These are phyloP conservation scores for Isabelozyma pseudorhagii DNA, from an alignment of 805 yeast genomes.

Conservation along the genomic window DNA sequence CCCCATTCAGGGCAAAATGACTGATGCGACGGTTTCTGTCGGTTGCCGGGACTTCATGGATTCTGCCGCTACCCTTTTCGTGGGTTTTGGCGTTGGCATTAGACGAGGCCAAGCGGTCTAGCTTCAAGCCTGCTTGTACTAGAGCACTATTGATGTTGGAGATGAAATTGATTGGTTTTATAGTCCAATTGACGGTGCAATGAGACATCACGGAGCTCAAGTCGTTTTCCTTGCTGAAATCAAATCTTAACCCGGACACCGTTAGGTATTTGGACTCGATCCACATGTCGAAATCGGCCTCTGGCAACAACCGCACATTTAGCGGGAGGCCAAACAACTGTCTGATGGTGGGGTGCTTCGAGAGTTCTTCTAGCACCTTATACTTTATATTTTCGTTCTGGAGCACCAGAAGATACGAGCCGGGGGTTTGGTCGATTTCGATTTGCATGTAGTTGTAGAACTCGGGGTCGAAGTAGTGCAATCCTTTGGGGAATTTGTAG, in stretches of 20 bases:
- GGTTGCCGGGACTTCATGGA: conserved; percentile 19
- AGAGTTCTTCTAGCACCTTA: conserved; percentile 22
- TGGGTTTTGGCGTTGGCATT: conserved; percentile 21
- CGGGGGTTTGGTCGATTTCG: conserved; percentile 13
- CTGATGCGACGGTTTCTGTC: conserved; percentile 3
- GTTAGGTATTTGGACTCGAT: conserved; percentile 25
- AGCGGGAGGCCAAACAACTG: conserved; percentile 29
- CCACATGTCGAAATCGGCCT: conserved; percentile 23
- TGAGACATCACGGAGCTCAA: background rate
- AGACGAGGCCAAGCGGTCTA: conserved; percentile 20
- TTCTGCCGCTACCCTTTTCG: conserved; percentile 21
- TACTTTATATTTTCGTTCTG: conserved; percentile 22
- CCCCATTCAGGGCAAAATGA: conserved; percentile 6
- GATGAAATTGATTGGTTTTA: conserved; percentile 21
- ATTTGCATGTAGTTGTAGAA: conserved; percentile 8
- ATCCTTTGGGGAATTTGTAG: conserved; percentile 21
- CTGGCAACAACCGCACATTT: conserved; percentile 5
- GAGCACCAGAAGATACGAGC: conserved; percentile 7
- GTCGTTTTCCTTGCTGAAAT: conserved; percentile 7
- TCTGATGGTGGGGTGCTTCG: conserved; percentile 17
- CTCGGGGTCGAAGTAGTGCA: conserved; percentile 23
- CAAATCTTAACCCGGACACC: conserved; percentile 25
- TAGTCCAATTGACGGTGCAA: conserved; percentile 17
- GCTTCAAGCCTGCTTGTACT: conserved; percentile 20
- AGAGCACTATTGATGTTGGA: conserved; percentile 15